These are phyloP conservation scores for Corymbia calophylla DNA, from an alignment of 441 rosid species.

Conservation along the genomic window DNA sequence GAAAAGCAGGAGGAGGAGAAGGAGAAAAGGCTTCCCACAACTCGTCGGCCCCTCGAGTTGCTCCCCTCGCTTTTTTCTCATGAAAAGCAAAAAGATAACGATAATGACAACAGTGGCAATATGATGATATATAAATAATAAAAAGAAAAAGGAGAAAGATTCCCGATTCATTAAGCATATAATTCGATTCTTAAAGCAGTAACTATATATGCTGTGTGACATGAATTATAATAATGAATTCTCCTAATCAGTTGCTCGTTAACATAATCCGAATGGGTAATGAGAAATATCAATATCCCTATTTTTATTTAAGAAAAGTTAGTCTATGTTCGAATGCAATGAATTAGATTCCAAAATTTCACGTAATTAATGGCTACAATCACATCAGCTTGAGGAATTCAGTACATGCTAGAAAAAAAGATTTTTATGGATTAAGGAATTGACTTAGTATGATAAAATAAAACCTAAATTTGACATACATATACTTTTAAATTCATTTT, in stretches of 20 bases:
- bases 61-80: not conserved
- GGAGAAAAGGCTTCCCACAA: not conserved
- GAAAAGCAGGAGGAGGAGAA: not conserved
- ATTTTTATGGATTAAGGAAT: not conserved
- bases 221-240: rapidly evolving
- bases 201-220: not conserved
- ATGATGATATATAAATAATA: not conserved
- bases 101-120: not conserved
- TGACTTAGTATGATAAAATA: no score
- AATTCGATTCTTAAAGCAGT: not conserved
- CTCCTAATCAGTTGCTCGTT: rapidly evolving
- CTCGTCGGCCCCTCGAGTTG: not conserved
- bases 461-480: no score
- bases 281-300: no score
- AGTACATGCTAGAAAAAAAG: rapidly evolving
- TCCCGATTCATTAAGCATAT: not conserved
- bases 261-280: not conserved
- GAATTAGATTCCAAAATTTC: not conserved
- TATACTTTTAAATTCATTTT: no score
- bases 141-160: not conserved
- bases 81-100: not conserved
- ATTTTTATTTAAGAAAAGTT: not conserved
- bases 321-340: no score
- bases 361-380: not conserved
- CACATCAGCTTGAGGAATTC: not conserved